Conservation (phyloP, 805 yeast species). For the Monosporozyma aquatica region DNA sequence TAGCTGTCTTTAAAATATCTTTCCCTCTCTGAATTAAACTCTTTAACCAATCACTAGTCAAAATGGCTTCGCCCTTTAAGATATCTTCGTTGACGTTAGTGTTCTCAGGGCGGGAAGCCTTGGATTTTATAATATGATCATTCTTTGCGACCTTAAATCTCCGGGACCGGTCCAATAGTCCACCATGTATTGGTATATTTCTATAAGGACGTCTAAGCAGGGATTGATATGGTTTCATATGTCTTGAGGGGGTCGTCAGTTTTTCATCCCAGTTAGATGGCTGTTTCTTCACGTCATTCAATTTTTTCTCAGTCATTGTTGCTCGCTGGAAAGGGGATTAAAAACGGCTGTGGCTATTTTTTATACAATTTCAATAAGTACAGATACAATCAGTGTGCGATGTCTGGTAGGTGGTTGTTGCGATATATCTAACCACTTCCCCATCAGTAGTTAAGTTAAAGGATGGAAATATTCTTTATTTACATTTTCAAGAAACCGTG, state of each 20-base stretch:
- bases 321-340: too few species aligned
- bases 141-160: background rate
- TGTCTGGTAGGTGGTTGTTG: too few species aligned
- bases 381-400: too few species aligned
- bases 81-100: background rate
- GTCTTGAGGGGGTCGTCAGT: constrained; percentile 18
- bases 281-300: background rate
- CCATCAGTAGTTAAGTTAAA: too few species aligned
- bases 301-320: background rate
- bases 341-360: too few species aligned
- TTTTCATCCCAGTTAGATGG: background rate
- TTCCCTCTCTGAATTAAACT: constrained; percentile 21
- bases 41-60: constrained; percentile 15
- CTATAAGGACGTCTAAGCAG: constrained; percentile 3
- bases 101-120: background rate
- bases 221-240: constrained; percentile 14
- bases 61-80: background rate
- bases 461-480: background rate
- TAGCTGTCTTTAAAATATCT: constrained; percentile 12
- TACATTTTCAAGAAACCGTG: background rate
- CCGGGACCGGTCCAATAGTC: too few species aligned
- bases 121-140: background rate
- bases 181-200: too few species aligned
- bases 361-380: too few species aligned
- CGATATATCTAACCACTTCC: too few species aligned